These are phyloP conservation scores for Penicillium coprophilum DNA, from an alignment of 495 filamentous ascomycete genomes.

Conservation along the genomic window DNA sequence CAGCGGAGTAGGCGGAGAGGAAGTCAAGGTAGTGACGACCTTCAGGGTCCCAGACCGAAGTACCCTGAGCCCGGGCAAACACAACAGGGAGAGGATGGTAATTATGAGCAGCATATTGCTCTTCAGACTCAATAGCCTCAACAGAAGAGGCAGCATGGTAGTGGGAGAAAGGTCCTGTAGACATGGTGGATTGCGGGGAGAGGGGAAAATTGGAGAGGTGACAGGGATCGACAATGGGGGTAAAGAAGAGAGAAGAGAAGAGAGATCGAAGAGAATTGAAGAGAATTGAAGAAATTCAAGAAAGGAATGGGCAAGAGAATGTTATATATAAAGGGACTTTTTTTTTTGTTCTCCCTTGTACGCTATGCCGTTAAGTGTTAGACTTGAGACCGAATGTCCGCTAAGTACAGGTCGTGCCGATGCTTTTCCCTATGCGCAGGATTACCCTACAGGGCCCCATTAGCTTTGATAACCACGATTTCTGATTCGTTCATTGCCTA, in stretches of 20 bases:
- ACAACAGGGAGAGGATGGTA: slow-evolving; percentile 97
- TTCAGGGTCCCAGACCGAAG: slow-evolving; percentile 95
- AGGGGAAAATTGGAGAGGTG: neutral
- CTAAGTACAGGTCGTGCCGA: slow-evolving; percentile 64
- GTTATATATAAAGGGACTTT: slow-evolving; percentile 18
- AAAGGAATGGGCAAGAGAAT: slow-evolving; percentile 14
- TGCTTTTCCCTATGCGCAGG: slow-evolving; percentile 42
- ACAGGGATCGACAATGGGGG: slow-evolving; percentile 7
- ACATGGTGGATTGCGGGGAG: slow-evolving; percentile 34
- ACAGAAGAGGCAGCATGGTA: slow-evolving; percentile 83
- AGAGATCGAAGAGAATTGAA: neutral
- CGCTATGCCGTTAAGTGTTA: slow-evolving; percentile 32
- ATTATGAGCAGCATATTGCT: slow-evolving; percentile 91
- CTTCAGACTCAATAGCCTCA: slow-evolving; percentile 75
- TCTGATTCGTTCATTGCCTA: slow-evolving; percentile 5
- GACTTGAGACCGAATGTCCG: slow-evolving; percentile 42
- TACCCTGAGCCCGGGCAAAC: slow-evolving; percentile 78
- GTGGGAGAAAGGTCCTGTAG: slow-evolving; percentile 40
- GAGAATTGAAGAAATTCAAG: neutral
- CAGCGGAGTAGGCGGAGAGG: slow-evolving; percentile 94
- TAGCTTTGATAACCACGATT: slow-evolving; percentile 1
- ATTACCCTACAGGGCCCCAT: slow-evolving; percentile 30
- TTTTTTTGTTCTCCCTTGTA: neutral
- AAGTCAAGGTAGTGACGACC: slow-evolving; percentile 97
- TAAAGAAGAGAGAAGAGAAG: slow-evolving; percentile 8